Evolutionary conservation across 2,329 filamentous ascomycete species (phyloP).

Genomic region (Trichoderma hamatum): DNA sequence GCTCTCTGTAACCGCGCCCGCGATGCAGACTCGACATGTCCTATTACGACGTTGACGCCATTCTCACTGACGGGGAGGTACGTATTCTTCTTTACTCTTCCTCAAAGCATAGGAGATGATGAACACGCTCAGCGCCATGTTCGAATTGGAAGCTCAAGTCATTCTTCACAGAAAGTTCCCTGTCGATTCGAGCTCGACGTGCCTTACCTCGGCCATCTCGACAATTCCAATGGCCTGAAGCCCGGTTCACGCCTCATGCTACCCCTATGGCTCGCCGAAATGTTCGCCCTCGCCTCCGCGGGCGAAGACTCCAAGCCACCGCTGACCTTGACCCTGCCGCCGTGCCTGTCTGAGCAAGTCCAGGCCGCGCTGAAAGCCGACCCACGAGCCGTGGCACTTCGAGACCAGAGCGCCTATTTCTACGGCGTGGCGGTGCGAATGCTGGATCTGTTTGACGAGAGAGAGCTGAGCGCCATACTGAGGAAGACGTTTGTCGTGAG

Average conservation of each 20-base stretch:
- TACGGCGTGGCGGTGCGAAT: slow-evolving; percentile 85
- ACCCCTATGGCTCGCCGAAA: slow-evolving; percentile 92
- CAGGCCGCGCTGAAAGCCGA: slow-evolving; percentile 90
- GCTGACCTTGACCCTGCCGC: slow-evolving; percentile 79
- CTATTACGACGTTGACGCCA: slow-evolving; percentile 84
- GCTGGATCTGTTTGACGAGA: slow-evolving; percentile 86
- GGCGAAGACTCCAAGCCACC: slow-evolving; percentile 58
- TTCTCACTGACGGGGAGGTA: slow-evolving; percentile 83
- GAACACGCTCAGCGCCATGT: too few relatives aligned
- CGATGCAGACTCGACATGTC: slow-evolving; percentile 52
- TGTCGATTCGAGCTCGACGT: slow-evolving; percentile 93
- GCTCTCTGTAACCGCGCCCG: neutral
- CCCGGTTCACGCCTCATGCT: slow-evolving; percentile 78
- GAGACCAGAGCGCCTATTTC: slow-evolving; percentile 82
- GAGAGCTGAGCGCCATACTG: slow-evolving; percentile 73
- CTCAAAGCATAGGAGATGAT: neutral
- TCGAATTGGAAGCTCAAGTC: neutral
- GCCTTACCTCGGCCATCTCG: slow-evolving; percentile 83
- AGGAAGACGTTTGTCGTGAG: slow-evolving; percentile 79
- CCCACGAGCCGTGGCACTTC: slow-evolving; percentile 79
- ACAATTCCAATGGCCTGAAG: slow-evolving; percentile 78
- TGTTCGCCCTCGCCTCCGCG: slow-evolving; percentile 74
- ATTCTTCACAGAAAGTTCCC: slow-evolving; percentile 78
- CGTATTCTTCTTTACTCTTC: neutral
- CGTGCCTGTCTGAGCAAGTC: slow-evolving; percentile 75